These are phyloP conservation scores for Leucaena leucocephala DNA, from an alignment of 306 rosid genomes.

Conservation along the genomic window DNA sequence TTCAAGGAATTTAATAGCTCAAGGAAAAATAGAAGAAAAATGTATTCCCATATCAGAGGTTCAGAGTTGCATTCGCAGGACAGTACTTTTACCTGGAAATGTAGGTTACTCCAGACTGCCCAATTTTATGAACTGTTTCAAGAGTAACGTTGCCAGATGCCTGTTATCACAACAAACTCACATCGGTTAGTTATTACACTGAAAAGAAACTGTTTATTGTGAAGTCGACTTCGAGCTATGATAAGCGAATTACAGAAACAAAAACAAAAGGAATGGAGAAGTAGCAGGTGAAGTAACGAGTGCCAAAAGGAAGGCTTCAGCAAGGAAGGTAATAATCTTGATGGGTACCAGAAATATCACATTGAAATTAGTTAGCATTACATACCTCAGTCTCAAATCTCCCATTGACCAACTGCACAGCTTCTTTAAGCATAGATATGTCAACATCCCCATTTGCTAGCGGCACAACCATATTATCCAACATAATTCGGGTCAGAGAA, in stretches of 20 bases:
- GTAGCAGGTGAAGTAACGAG: neutral
- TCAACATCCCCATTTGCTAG: constrained; percentile 76
- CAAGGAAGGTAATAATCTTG: constrained; percentile 9
- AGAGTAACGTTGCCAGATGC: constrained; percentile 95
- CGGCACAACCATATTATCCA: constrained; percentile 97
- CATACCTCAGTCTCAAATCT: constrained; percentile 88
- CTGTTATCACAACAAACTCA: constrained; percentile 43
- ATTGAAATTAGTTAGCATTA: neutral
- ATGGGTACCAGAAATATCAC: neutral
- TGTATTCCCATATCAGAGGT: neutral
- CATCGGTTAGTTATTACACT: constrained; percentile 20
- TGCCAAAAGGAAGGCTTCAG: neutral
- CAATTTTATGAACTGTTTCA: constrained; percentile 69
- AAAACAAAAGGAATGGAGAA: neutral
- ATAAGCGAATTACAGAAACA: neutral
- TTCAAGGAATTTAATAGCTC: constrained; percentile 5
- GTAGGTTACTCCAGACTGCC: constrained; percentile 88
- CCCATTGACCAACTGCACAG: constrained; percentile 71
- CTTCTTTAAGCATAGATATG: constrained; percentile 79
- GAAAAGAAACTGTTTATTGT: neutral
- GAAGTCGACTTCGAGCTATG: constrained; percentile 17
- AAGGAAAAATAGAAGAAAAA: constrained; percentile 12
- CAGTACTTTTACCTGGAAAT: constrained; percentile 72
- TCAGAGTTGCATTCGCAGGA: constrained; percentile 26
- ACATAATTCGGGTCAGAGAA: constrained; percentile 80